Conservation (phyloP, 305 asterid species). For the Solanum hybrid region DNA sequence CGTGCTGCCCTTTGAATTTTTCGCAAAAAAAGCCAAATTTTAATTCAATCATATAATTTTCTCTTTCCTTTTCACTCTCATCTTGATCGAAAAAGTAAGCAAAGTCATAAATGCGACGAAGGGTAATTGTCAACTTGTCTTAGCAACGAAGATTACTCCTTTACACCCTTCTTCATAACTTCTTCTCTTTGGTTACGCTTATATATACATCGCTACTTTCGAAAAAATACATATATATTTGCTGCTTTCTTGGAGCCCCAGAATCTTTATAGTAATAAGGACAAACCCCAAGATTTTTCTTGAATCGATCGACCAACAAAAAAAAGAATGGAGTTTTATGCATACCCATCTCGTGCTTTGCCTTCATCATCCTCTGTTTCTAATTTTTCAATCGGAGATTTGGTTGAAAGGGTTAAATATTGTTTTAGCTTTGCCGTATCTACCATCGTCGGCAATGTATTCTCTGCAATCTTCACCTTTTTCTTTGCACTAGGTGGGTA, state of each 20-base stretch:
- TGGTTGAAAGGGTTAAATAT: constrained; percentile 54
- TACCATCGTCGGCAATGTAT: constrained; percentile 66
- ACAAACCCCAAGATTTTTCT: not conserved
- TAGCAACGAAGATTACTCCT: not conserved
- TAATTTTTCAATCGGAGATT: constrained; percentile 32
- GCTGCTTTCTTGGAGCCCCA: not conserved
- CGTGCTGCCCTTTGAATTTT: not conserved
- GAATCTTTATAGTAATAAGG: not conserved
- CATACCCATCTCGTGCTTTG: constrained; percentile 56
- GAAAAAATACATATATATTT: not conserved
- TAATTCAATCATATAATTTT: not conserved
- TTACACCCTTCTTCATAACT: not conserved
- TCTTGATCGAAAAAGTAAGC: not conserved
- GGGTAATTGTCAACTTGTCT: not conserved
- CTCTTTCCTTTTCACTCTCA: not conserved
- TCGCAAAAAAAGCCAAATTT: not conserved
- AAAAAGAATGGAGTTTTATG: constrained; percentile 55
- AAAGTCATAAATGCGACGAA: constrained; percentile 5
- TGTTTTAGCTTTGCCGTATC: constrained; percentile 60
- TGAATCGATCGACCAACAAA: not conserved
- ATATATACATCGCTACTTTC: not conserved
- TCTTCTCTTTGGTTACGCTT: not conserved
- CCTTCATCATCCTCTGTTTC: constrained; percentile 39
- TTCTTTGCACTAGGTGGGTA: constrained; percentile 78
- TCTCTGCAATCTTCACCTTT: constrained; percentile 83